Conservation (phyloP, 805 yeast genomes). For the Myxozyma udenii region DNA sequence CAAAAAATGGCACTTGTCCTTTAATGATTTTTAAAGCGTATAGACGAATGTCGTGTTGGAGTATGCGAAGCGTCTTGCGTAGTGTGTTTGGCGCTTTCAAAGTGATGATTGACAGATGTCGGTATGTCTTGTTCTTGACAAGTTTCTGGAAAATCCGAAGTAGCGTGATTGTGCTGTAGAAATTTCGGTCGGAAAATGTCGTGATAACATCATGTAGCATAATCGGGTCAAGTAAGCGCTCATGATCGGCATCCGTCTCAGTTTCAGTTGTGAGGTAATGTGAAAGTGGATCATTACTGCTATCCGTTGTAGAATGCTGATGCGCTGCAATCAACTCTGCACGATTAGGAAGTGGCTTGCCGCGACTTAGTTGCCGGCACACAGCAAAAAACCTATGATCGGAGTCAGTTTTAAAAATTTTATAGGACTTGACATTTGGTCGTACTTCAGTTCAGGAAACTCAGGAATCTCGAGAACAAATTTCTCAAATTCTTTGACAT, state of each 20-base stretch:
- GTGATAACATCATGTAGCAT: slow-evolving; percentile 19
- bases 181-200: slow-evolving; percentile 28
- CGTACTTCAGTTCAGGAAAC: slow-evolving; percentile 24
- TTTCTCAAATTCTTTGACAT: slow-evolving; percentile 22
- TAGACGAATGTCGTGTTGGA: slow-evolving; percentile 58
- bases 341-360: slow-evolving; percentile 19
- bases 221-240: background rate
- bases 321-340: background rate
- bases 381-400: slow-evolving; percentile 31
- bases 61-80: slow-evolving; percentile 56
- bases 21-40: slow-evolving; percentile 74
- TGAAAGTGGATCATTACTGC: too few relatives aligned
- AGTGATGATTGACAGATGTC: slow-evolving; percentile 61
- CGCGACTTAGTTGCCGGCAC: slow-evolving; percentile 28
- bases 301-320: too few relatives aligned
- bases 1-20: slow-evolving; percentile 82
- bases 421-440: background rate
- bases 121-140: slow-evolving; percentile 65
- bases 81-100: slow-evolving; percentile 52
- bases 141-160: slow-evolving; percentile 57
- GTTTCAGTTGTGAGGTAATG: too few relatives aligned
- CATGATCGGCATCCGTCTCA: background rate
- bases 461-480: slow-evolving; percentile 29
- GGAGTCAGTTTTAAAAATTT: background rate
- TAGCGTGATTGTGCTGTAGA: slow-evolving; percentile 45